Conservation (phyloP, 1,284 basidiomycete species). For the Schizophyllum commune region DNA sequence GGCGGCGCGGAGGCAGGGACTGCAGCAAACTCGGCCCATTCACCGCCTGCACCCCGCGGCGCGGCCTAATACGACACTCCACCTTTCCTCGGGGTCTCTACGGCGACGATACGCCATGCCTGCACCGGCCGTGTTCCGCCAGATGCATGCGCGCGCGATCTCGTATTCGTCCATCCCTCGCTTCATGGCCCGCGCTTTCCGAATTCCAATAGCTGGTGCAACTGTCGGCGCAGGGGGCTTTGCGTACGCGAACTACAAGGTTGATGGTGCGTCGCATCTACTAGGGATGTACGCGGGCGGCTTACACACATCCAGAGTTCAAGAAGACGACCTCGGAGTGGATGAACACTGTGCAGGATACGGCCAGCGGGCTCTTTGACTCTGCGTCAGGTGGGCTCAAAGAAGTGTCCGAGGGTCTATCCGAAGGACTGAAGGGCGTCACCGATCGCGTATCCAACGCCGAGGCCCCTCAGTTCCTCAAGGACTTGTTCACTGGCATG, state of each 20-base stretch:
- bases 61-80: not conserved
- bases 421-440: conserved; percentile 53
- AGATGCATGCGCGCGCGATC: conserved; percentile 66
- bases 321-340: conserved; percentile 59
- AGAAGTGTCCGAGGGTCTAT: conserved; percentile 35
- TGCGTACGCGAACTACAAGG: conserved; percentile 89
- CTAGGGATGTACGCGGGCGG: not conserved
- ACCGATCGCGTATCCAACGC: conserved; percentile 52
- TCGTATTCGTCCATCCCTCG: conserved; percentile 81
- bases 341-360: conserved; percentile 58
- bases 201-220: conserved; percentile 78
- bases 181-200: conserved; percentile 77
- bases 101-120: conserved; percentile 38
- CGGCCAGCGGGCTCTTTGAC: conserved; percentile 58
- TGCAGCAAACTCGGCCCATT: conserved; percentile 23
- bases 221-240: conserved; percentile 86
- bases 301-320: conserved; percentile 43
- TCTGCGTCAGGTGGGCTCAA: conserved; percentile 61
- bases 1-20: not conserved
- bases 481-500: conserved; percentile 50
- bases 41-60: conserved; percentile 31
- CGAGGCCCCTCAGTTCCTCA: conserved; percentile 66
- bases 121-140: conserved; percentile 39
- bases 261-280: conserved; percentile 63
- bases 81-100: conserved; percentile 22